Base-by-base conservation (phyloP, 164 flowering plant species). In the Euptelea pleiosperma region DNA sequence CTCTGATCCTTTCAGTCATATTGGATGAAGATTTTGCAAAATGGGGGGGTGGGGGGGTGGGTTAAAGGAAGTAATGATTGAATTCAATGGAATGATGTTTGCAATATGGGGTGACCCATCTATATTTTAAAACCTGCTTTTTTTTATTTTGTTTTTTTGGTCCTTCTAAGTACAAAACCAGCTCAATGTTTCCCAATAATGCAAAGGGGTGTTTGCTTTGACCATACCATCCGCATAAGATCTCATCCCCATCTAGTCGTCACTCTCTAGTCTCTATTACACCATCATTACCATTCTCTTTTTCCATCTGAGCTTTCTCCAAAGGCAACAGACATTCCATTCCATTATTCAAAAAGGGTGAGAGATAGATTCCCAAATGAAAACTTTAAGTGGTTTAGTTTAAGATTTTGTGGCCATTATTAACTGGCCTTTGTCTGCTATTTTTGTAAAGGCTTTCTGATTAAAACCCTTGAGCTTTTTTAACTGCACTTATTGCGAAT, bases 111-210 rank as follows among this genome's bases (percentile, higher is more conserved):
- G 40, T 56, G 63, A 24, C 46, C 44, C 61, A 65, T 53, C 54
- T 65, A 48, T 68, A 31, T 53, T 14, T 14, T 21, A 33, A 37
- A 49, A 31, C 24, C 52, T 28, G 15, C 43, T 19, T 30, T 43
- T n/a, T 33, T 30, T 31, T 28, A 42, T 28, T 26, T 40, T 46
- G 14, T 47, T 25, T 25, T 55, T 48, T 36, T 48, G 55, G 22
- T 26, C 40, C 33, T 42, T 62, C 49, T 22, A 68, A 72, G 75
- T 67, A 70, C 75, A 60, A 63, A 72, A 60, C 63, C 71, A 70
- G 76, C 70, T 54, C 67, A 72, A 25, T 75, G 80, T 62, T 70
- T 69, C 58, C 71, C 80, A 80, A 77, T 79, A 77, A 80, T 80
- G 74, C 79, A 70, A 65, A 58, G 30, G 19, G 26, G 53, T 52